Evolutionary conservation across 176 grass and related monocot genomes (phyloP).

Genomic region (Oryza rufipogon): DNA sequence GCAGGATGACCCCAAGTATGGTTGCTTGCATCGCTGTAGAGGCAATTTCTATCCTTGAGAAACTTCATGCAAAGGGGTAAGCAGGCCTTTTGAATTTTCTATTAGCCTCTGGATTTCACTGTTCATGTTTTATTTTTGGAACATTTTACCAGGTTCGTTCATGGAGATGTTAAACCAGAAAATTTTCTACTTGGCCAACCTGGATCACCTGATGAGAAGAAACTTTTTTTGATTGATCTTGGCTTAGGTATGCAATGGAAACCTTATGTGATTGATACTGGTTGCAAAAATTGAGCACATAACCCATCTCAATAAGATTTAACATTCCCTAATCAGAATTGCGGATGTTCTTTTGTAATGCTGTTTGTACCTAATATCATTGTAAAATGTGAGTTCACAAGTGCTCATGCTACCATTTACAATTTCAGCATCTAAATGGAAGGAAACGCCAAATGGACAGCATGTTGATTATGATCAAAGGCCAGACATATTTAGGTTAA

Average conservation of each 20-base stretch:
- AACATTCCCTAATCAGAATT: constrained; percentile 7
- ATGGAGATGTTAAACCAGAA: constrained; percentile 98
- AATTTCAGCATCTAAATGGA: constrained; percentile 92
- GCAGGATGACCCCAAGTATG: constrained; percentile 90
- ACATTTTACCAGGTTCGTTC: constrained; percentile 83
- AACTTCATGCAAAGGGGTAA: constrained; percentile 94
- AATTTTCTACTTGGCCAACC: constrained; percentile 97
- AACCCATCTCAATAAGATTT: constrained; percentile 19
- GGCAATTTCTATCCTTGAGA: constrained; percentile 97
- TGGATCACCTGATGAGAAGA: constrained; percentile 96
- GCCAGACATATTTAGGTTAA: constrained; percentile 94
- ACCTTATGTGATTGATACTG: constrained; percentile 30
- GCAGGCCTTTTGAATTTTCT: constrained; percentile 1
- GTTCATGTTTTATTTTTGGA: constrained; percentile 26
- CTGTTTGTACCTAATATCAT: constrained; percentile 14
- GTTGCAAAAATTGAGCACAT: not conserved
- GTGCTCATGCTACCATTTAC: constrained; percentile 18
- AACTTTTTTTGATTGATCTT: constrained; percentile 98
- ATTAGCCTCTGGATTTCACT: not conserved
- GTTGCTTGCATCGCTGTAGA: constrained; percentile 96
- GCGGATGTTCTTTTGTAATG: constrained; percentile 2
- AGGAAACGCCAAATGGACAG: constrained; percentile 78
- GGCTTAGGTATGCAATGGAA: constrained; percentile 66
- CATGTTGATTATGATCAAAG: constrained; percentile 98
- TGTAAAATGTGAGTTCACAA: constrained; percentile 19